Conservation (phyloP, 331 rosid species). For the Quercus lobata region DNA sequence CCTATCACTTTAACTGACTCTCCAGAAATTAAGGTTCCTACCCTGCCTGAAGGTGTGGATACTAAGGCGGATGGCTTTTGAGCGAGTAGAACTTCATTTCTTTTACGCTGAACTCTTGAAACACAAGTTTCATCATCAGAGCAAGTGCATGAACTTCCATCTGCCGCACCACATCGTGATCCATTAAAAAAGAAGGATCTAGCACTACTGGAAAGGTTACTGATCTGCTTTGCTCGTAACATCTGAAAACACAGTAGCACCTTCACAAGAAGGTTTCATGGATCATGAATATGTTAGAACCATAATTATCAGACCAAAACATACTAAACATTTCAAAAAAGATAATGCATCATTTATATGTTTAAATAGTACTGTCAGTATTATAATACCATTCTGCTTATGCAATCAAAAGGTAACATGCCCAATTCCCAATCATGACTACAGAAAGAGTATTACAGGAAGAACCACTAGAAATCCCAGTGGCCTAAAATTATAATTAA, state of each 20-base stretch:
- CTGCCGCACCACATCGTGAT: slow-evolving; percentile 58
- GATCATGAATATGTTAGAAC: slow-evolving; percentile 7
- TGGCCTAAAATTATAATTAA: too few species aligned
- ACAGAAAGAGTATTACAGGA: too few species aligned
- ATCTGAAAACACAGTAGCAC: slow-evolving; percentile 37
- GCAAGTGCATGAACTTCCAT: slow-evolving; percentile 76
- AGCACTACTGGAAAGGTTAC: slow-evolving; percentile 72
- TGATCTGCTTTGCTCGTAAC: slow-evolving; percentile 75
- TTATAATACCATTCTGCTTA: not conserved
- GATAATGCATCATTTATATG: not conserved
- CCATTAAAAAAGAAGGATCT: slow-evolving; percentile 73
- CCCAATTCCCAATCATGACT: too few species aligned
- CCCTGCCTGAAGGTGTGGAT: slow-evolving; percentile 38
- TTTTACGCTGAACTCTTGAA: slow-evolving; percentile 44
- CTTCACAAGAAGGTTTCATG: slow-evolving; percentile 11
- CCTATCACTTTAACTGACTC: slow-evolving; percentile 32
- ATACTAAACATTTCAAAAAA: not conserved
- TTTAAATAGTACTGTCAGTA: not conserved
- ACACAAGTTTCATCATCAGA: slow-evolving; percentile 76
- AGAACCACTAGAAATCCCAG: too few species aligned
- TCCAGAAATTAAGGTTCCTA: slow-evolving; percentile 37
- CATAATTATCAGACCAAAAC: not conserved
- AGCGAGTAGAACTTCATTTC: slow-evolving; percentile 34
- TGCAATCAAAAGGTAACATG: not conserved
- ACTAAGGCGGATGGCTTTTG: slow-evolving; percentile 49